These are phyloP conservation scores for Trichosphaerium sp. DNA, from an alignment of 78 protist species.

Conservation along the genomic window DNA sequence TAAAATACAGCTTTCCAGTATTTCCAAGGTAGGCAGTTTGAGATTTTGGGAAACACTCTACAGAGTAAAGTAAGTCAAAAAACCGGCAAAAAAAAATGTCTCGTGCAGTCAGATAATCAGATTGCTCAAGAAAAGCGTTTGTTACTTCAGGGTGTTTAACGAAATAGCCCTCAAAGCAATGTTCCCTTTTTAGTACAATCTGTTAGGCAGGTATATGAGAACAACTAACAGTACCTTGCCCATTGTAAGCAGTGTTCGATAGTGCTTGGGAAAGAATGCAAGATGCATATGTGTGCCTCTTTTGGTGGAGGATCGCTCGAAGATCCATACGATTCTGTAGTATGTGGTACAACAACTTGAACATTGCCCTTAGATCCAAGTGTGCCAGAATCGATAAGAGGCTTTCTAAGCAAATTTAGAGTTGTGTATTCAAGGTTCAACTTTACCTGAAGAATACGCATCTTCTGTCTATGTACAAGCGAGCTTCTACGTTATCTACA, in stretches of 20 bases:
- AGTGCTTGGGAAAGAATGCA: conserved; percentile 91
- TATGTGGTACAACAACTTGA: conserved; percentile 88
- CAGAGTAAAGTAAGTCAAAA: no score
- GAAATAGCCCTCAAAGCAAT: no score
- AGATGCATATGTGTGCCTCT: conserved; percentile 88
- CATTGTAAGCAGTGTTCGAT: conserved; percentile 85
- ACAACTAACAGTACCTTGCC: conserved; percentile 77
- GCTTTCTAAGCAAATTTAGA: no score
- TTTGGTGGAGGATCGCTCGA: conserved; percentile 94
- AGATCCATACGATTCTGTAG: conserved; percentile 90
- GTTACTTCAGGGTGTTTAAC: no score
- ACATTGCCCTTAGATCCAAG: conserved; percentile 85
- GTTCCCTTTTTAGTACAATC: no score
- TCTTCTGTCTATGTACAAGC: conserved; percentile 82
- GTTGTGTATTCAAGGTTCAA: conserved; percentile 96
- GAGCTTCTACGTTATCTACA: conserved; percentile 90
- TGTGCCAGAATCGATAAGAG: conserved; percentile 89
- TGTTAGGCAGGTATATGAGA: no score
- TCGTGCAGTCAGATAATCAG: no score
- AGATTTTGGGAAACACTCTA: no score
- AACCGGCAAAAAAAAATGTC: no score
- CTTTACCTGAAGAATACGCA: conserved; percentile 68
- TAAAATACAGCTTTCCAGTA: conserved; percentile 13
- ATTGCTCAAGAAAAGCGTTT: no score
- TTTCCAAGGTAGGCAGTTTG: conserved; percentile 55